Conservation (phyloP, 495 filamentous ascomycete genomes). For the Neurospora sp. region DNA sequence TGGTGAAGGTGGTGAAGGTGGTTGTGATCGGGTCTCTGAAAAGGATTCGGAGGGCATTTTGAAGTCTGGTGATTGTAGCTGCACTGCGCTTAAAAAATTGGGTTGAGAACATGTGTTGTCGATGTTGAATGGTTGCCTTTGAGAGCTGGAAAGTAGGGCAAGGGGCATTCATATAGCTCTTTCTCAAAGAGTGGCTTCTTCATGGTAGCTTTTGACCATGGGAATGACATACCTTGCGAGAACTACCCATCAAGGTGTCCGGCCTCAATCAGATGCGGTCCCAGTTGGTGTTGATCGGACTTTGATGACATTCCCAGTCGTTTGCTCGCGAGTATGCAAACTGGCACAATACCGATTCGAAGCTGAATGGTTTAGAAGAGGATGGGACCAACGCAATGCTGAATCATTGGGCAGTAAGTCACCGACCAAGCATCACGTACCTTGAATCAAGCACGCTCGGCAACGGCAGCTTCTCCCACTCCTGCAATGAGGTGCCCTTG, state of each 20-base stretch:
- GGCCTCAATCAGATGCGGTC: neutral
- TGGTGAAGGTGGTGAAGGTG: neutral
- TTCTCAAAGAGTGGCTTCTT: neutral
- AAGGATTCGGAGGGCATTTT: neutral
- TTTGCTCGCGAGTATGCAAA: neutral
- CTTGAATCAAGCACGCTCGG: neutral
- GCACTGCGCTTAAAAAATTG: too few species aligned
- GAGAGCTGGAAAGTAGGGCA: neutral
- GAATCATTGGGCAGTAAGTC: neutral
- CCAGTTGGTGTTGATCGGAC: neutral
- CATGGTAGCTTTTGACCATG: neutral
- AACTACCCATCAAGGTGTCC: neutral
- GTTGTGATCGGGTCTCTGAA: neutral
- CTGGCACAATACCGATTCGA: neutral
- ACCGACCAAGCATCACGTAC: neutral
- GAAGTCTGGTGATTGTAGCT: neutral
- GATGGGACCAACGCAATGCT: neutral
- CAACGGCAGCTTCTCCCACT: neutral
- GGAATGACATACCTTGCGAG: neutral
- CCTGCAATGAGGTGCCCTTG: neutral
- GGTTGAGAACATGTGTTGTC: neutral
- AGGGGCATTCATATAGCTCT: neutral
- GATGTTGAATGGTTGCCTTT: neutral
- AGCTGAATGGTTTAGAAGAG: neutral
- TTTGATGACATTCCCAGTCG: neutral